phyloP scores from a whole-genome alignment of 225 moss, liverwort and hornwort species.

The Antitrichia curtipendula region DNA sequence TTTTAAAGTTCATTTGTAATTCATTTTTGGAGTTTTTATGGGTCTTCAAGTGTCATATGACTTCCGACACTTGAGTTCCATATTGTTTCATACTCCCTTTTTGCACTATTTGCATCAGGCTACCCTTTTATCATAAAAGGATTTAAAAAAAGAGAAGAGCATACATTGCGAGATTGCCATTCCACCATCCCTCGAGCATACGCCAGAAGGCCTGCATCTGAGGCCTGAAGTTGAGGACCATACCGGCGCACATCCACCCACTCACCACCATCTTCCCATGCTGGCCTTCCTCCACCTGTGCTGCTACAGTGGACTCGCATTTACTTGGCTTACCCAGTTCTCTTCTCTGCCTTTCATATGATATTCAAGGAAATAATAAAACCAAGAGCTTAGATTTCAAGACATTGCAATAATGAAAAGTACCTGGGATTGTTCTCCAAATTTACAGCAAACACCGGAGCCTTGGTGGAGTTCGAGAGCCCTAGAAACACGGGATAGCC shows the following conservation, averaged over 20 bases:
- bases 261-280: conserved; percentile 54
- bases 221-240: conserved; percentile 49
- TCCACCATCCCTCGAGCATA: conserved; percentile 94
- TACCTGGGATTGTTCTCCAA: conserved; percentile 49
- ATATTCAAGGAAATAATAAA: background rate
- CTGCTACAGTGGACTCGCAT: conserved; percentile 35
- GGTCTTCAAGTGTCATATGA: background rate
- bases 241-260: conserved; percentile 78
- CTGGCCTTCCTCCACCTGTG: conserved; percentile 53
- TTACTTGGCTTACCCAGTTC: background rate
- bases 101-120: background rate
- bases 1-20: background rate
- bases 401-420: background rate
- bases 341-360: background rate
- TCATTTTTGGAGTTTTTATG: background rate
- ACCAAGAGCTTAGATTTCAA: background rate
- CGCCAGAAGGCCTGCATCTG: conserved; percentile 77
- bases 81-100: background rate
- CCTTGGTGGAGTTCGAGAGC: conserved; percentile 37
- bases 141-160: background rate
- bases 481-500: conserved; percentile 65
- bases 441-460: conserved; percentile 67
- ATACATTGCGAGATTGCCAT: conserved; percentile 84
- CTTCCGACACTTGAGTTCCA: too few relatives aligned
- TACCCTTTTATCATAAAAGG: background rate